Conservation (phyloP, 2,329 filamentous ascomycete genomes). For the Claviceps humidiphila region DNA sequence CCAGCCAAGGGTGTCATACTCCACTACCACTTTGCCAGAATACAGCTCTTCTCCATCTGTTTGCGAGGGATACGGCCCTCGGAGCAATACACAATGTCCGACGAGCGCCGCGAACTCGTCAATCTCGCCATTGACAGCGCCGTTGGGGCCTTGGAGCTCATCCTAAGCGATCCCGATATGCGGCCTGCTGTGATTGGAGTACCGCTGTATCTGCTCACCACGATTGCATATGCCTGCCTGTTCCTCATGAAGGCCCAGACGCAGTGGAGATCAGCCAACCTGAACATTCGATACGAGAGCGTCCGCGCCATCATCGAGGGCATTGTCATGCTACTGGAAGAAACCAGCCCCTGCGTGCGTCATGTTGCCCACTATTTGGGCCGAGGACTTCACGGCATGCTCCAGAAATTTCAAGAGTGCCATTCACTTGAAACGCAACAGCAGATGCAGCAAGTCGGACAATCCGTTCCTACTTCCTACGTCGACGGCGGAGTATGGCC, state of each 20-base stretch:
- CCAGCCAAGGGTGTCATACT: conserved; percentile 35
- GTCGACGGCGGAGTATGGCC: conserved; percentile 1
- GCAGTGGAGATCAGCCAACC: conserved; percentile 16
- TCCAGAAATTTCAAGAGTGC: conserved; percentile 15
- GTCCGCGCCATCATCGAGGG: conserved; percentile 14
- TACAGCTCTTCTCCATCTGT: conserved; percentile 36
- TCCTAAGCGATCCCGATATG: conserved; percentile 19
- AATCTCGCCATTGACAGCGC: conserved; percentile 25
- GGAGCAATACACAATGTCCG: conserved; percentile 27
- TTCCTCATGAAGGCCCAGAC: conserved; percentile 21
- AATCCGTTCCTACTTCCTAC: conserved; percentile 1
- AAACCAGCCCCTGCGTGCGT: conserved; percentile 14
- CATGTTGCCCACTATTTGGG: conserved; percentile 19
- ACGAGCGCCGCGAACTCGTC: conserved; percentile 30
- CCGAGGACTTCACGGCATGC: conserved; percentile 16
- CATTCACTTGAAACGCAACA: conserved; percentile 6
- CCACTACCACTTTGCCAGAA: conserved; percentile 36
- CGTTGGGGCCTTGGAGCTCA: conserved; percentile 16
- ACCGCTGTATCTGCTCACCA: conserved; percentile 20
- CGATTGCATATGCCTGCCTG: conserved; percentile 18
- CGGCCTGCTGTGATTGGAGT: conserved; percentile 18
- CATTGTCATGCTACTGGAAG: conserved; percentile 12
- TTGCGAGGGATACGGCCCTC: conserved; percentile 21
- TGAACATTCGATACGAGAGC: conserved; percentile 18
- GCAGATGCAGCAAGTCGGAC: conserved; percentile 1